A percentile compares a stretch with the other conserved stretches of the same genome.
These are phyloP conservation scores for Parmales sp. DNA, from an alignment of 108 stramenopile genomes.

Conservation along the genomic window DNA sequence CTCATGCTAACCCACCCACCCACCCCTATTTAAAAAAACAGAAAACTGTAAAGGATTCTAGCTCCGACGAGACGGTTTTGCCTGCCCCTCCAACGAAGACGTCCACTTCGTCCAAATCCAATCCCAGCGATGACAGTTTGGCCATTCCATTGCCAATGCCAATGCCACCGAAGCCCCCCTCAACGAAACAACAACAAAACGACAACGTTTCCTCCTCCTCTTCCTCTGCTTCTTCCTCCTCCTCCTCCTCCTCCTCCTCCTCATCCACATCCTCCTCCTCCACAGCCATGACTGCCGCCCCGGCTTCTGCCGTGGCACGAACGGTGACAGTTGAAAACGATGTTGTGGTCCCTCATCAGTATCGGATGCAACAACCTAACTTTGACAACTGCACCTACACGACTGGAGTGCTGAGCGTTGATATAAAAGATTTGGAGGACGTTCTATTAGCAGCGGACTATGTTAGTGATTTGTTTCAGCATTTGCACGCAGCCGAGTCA, in stretches of 20 bases:
- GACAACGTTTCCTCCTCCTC: too few relatives aligned
- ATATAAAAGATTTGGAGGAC: slow-evolving; percentile 21
- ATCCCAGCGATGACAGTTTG: too few relatives aligned
- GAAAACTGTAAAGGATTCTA: background rate
- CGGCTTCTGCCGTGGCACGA: too few relatives aligned
- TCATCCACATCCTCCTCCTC: background rate
- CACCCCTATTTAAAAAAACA: background rate
- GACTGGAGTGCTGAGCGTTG: slow-evolving; percentile 1
- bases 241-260: background rate
- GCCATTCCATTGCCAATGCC: too few relatives aligned
- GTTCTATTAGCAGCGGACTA: slow-evolving; percentile 38
- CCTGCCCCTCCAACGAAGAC: background rate
- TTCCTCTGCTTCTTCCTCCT: too few relatives aligned
- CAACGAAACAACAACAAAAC: too few relatives aligned
- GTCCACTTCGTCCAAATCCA: background rate
- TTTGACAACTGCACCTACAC: background rate
- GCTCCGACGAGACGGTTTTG: background rate
- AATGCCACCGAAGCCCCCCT: too few relatives aligned
- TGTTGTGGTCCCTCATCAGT: background rate
- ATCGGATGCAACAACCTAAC: too few relatives aligned
- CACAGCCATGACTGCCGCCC: background rate
- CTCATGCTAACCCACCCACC: background rate
- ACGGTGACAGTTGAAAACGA: too few relatives aligned
- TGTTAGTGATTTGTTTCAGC: slow-evolving; percentile 71
- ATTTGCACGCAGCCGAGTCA: slow-evolving; percentile 54